Evolutionary conservation across 1,284 basidiomycete genomes (phyloP).

Genomic region (Hypsizygus ulmarius): DNA sequence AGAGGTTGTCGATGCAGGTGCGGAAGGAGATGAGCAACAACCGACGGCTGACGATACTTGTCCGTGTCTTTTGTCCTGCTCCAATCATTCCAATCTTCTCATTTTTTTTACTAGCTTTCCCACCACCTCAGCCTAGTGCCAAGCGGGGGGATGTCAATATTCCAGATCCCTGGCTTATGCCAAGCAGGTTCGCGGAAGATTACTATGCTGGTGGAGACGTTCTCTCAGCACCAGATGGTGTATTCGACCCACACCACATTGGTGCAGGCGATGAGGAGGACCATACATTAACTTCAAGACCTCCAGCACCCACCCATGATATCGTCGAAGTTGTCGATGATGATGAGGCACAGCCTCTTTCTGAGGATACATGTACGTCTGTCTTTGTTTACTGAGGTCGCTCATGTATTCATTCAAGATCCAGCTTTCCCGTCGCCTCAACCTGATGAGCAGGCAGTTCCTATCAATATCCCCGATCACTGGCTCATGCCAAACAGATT

Average conservation of each 20-base stretch:
- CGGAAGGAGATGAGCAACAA: constrained; percentile 22
- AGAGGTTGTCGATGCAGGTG: constrained; percentile 6
- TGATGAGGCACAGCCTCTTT: too few relatives aligned
- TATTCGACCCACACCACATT: constrained; percentile 21
- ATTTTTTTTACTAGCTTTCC: constrained; percentile 25
- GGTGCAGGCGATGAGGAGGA: constrained; percentile 8
- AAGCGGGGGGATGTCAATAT: constrained; percentile 30
- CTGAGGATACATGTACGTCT: too few relatives aligned
- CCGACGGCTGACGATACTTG: constrained; percentile 23
- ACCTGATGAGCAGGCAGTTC: not conserved
- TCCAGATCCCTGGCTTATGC: constrained; percentile 49
- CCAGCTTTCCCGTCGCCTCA: constrained; percentile 29
- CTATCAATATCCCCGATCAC: constrained; percentile 42
- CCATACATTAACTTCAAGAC: not conserved
- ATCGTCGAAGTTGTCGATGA: too few relatives aligned
- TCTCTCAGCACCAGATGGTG: constrained; percentile 15
- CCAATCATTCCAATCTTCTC: not conserved
- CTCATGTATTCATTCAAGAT: not conserved
- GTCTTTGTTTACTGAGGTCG: too few relatives aligned
- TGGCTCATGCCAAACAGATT: constrained; percentile 49
- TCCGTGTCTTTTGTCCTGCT: constrained; percentile 11
- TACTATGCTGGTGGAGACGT: constrained; percentile 41
- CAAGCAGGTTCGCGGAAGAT: constrained; percentile 51
- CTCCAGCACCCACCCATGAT: too few relatives aligned
- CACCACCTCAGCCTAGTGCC: constrained; percentile 13